Evolutionary conservation across 495 filamentous ascomycete species (phyloP).

Genomic region (Aspergillus egyptiacus): DNA sequence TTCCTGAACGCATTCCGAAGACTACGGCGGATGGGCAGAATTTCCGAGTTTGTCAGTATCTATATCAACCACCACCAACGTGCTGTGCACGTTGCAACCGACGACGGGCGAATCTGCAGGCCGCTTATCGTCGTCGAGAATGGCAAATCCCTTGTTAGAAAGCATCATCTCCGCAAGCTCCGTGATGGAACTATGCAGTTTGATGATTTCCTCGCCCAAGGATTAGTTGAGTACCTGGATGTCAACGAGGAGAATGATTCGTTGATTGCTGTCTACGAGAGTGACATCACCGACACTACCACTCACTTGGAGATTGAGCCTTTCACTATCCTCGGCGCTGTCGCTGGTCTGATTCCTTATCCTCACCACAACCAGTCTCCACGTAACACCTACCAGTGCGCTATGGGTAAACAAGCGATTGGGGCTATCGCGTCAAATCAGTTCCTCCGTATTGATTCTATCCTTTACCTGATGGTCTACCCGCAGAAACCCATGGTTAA

Average conservation of each 20-base stretch:
- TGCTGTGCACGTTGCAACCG: conserved; percentile 90
- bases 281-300: conserved; percentile 67
- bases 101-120: conserved; percentile 92
- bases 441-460: conserved; percentile 88
- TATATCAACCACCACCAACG: conserved; percentile 89
- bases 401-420: conserved; percentile 99
- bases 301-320: conserved; percentile 98
- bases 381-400: conserved; percentile 98
- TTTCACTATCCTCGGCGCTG: conserved; percentile 95
- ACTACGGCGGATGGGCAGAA: conserved; percentile 76
- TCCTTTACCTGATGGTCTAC: conserved; percentile 95
- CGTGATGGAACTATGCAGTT: conserved; percentile 78
- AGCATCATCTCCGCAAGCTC: conserved; percentile 68
- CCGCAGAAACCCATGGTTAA: conserved; percentile 97
- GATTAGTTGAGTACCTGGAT: conserved; percentile 92
- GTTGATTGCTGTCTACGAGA: conserved; percentile 82
- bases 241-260: conserved; percentile 98
- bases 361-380: conserved; percentile 99
- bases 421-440: conserved; percentile 97
- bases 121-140: conserved; percentile 92
- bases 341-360: conserved; percentile 94
- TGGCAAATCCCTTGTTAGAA: conserved; percentile 67
- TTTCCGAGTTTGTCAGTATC: conserved; percentile 93
- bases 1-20: conserved; percentile 80
- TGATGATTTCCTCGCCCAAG: conserved; percentile 84